Evolutionary conservation across 352 stramenopile species (phyloP).

Genomic region (Phytophthora chlamydospora): DNA sequence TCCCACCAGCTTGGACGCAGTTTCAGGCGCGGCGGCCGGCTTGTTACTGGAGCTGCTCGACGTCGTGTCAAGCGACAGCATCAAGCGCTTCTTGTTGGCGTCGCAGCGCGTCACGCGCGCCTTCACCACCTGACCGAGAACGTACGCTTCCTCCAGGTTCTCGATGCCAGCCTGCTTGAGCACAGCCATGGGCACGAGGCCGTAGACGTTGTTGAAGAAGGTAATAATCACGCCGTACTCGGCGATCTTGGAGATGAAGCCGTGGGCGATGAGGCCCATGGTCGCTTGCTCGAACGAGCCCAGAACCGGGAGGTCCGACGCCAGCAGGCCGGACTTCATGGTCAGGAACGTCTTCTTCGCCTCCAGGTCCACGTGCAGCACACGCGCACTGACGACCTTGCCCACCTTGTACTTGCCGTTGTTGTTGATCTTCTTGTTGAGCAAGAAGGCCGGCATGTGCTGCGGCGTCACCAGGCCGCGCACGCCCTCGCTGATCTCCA

Average conservation of each 20-base stretch:
- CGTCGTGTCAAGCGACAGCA: constrained; percentile 85
- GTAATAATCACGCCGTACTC: constrained; percentile 93
- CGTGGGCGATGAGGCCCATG: constrained; percentile 76
- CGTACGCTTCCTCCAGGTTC: constrained; percentile 87
- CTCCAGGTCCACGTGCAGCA: constrained; percentile 86
- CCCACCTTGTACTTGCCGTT: constrained; percentile 82
- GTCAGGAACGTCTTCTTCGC: constrained; percentile 94
- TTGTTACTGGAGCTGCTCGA: constrained; percentile 22
- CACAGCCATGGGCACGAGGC: constrained; percentile 87
- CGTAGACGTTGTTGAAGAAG: constrained; percentile 97
- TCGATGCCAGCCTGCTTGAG: constrained; percentile 85
- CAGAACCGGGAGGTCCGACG: constrained; percentile 80
- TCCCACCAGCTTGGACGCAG: constrained; percentile 48
- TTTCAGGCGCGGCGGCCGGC: constrained; percentile 25
- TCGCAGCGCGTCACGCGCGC: constrained; percentile 80
- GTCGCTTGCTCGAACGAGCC: constrained; percentile 77
- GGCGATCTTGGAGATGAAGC: constrained; percentile 95
- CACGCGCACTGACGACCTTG: constrained; percentile 77
- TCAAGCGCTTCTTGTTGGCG: constrained; percentile 77
- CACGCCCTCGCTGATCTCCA: constrained; percentile 88
- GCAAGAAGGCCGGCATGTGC: constrained; percentile 81
- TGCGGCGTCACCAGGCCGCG: constrained; percentile 72
- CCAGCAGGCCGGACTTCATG: constrained; percentile 86
- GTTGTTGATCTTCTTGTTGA: constrained; percentile 65
- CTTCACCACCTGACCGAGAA: constrained; percentile 88